Conservation (phyloP, 257 asterid genomes). For the Fraxinus americana region DNA sequence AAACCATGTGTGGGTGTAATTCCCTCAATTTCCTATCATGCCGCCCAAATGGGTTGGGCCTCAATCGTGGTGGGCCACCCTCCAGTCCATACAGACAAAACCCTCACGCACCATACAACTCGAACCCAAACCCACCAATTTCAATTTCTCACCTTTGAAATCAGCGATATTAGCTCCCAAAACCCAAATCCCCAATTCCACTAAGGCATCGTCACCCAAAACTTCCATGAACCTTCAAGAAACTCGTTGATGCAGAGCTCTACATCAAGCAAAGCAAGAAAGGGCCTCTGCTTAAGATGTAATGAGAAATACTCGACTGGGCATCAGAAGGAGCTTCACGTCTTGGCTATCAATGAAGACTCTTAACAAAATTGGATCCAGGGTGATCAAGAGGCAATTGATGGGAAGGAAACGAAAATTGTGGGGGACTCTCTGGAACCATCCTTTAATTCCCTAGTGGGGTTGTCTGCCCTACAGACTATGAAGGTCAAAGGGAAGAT, state of each 20-base stretch:
- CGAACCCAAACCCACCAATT: background rate
- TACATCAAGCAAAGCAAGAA: background rate
- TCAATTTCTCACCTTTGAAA: background rate
- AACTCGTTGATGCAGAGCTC: background rate
- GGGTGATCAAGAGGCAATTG: background rate
- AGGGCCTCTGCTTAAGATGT: background rate
- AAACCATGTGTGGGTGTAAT: too few species aligned
- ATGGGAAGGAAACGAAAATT: background rate
- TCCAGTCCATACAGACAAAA: background rate
- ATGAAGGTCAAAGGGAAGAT: background rate
- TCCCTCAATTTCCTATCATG: background rate
- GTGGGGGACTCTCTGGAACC: background rate
- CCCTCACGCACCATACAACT: background rate
- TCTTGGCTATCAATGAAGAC: background rate
- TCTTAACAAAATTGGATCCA: background rate
- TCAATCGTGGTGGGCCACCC: background rate
- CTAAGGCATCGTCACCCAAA: background rate
- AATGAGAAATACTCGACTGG: background rate
- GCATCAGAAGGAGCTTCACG: background rate
- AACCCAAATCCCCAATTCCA: background rate
- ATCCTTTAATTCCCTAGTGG: background rate
- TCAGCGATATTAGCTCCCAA: background rate
- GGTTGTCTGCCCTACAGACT: background rate
- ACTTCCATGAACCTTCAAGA: background rate
- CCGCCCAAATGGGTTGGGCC: background rate